Percentiles rank a stretch among this genome's conserved stretches.
phyloP scores from a whole-genome alignment of 177 flowering plant genomes.

The Telopea speciosissima region DNA sequence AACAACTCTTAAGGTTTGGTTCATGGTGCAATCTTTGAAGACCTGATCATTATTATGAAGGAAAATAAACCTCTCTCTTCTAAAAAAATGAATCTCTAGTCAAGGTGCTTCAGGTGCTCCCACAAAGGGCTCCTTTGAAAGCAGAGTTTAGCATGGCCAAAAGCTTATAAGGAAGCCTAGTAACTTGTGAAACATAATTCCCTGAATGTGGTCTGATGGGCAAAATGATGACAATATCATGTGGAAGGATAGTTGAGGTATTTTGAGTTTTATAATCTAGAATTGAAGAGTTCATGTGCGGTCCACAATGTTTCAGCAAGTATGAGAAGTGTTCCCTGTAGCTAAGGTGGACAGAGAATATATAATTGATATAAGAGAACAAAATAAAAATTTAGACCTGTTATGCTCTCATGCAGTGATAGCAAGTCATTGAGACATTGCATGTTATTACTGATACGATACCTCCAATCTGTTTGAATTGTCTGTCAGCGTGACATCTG shows the following conservation, averaged over 20 bases:
- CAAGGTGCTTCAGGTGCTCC: too few species aligned
- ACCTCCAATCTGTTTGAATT: constrained; percentile 60
- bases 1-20: not conserved
- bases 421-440: not conserved
- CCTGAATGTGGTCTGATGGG: not conserved
- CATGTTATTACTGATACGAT: not conserved
- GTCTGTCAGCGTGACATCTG: constrained; percentile 80
- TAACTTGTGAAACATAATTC: not conserved
- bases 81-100: too few species aligned
- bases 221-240: not conserved
- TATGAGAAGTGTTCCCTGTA: too few species aligned
- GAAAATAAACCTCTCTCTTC: too few species aligned
- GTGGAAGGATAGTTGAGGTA: not conserved
- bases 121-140: not conserved
- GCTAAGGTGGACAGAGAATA: too few species aligned
- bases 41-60: too few species aligned
- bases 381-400: not conserved
- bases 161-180: not conserved
- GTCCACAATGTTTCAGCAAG: too few species aligned
- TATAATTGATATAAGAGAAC: not conserved
- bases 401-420: not conserved
- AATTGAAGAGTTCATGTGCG: too few species aligned
- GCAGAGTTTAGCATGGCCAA: not conserved
- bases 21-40: too few species aligned
- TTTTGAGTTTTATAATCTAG: too few species aligned